Evolutionary conservation across 805 yeast species (phyloP).

Genomic region (Dipodascus geniculatus): DNA sequence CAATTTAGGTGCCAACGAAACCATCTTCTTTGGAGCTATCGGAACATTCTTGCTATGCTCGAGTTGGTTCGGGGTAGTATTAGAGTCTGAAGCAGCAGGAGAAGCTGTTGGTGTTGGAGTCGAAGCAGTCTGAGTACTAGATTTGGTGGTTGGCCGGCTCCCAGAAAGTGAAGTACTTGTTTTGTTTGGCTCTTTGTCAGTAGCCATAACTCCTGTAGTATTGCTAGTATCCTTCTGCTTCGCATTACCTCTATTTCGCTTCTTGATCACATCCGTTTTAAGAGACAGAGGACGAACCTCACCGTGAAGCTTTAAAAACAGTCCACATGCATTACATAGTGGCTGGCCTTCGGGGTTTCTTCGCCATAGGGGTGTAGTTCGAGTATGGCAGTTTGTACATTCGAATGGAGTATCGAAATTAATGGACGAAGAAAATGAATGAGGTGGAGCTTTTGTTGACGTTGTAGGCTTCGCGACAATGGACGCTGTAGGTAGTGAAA

Average conservation of each 20-base stretch:
- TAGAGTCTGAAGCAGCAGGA: background rate
- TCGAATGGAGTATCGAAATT: constrained; percentile 13
- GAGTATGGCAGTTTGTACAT: constrained; percentile 86
- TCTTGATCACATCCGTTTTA: constrained; percentile 87
- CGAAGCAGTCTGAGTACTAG: background rate
- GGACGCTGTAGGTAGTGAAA: background rate
- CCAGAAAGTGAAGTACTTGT: background rate
- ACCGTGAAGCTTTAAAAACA: constrained; percentile 85
- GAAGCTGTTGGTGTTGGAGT: background rate
- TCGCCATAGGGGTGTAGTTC: constrained; percentile 92
- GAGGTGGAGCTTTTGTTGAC: constrained; percentile 4
- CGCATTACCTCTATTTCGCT: constrained; percentile 56
- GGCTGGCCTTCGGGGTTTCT: constrained; percentile 91
- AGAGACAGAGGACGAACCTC: constrained; percentile 90
- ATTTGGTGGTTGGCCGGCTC: background rate
- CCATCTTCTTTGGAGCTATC: constrained; percentile 17
- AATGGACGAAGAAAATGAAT: constrained; percentile 3
- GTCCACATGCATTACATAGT: constrained; percentile 92
- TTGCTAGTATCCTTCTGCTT: constrained; percentile 15
- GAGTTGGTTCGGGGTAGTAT: background rate
- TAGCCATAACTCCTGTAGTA: background rate
- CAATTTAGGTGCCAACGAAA: constrained; percentile 16
- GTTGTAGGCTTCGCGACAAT: background rate
- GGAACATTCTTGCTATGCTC: constrained; percentile 8
- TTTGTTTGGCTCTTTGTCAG: background rate